Evolutionary conservation across 352 stramenopile genomes (phyloP).

Genomic region (Plasmopara halstedii): DNA sequence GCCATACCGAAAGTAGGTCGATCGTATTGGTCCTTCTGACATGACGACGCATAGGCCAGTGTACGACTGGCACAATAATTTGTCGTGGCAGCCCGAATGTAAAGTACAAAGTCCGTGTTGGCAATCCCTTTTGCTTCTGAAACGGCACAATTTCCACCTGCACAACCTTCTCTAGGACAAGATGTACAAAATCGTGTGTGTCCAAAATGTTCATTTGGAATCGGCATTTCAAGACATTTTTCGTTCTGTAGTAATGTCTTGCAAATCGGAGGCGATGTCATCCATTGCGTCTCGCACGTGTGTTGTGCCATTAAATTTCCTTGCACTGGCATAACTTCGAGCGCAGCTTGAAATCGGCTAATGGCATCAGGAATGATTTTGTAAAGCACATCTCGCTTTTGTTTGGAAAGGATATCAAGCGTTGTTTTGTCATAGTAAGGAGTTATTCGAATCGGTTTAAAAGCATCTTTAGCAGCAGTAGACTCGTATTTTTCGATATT

Average conservation of each 20-base stretch:
- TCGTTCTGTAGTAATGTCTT: conserved; percentile 43
- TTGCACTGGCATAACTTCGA: conserved; percentile 59
- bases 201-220: conserved; percentile 55
- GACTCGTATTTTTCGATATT: conserved; percentile 41
- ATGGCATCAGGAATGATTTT: conserved; percentile 67
- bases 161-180: conserved; percentile 35
- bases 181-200: conserved; percentile 34
- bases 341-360: conserved; percentile 33
- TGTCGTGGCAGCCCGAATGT: conserved; percentile 46
- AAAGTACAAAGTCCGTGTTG: conserved; percentile 64
- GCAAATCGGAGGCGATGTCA: conserved; percentile 48
- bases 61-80: conserved; percentile 42
- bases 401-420: conserved; percentile 28
- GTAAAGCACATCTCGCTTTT: conserved; percentile 37
- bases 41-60: conserved; percentile 70
- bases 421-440: conserved; percentile 59
- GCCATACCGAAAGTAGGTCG: conserved; percentile 76
- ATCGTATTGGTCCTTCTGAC: conserved; percentile 82
- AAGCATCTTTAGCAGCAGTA: conserved; percentile 12
- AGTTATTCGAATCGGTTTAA: conserved; percentile 61
- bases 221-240: conserved; percentile 66
- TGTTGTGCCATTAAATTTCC: conserved; percentile 54
- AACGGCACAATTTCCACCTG: conserved; percentile 29
- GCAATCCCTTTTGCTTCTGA: conserved; percentile 27
- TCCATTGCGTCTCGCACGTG: conserved; percentile 48